Conservation (phyloP, 768 basidiomycete species). For the Infundibulicybe gibba region DNA sequence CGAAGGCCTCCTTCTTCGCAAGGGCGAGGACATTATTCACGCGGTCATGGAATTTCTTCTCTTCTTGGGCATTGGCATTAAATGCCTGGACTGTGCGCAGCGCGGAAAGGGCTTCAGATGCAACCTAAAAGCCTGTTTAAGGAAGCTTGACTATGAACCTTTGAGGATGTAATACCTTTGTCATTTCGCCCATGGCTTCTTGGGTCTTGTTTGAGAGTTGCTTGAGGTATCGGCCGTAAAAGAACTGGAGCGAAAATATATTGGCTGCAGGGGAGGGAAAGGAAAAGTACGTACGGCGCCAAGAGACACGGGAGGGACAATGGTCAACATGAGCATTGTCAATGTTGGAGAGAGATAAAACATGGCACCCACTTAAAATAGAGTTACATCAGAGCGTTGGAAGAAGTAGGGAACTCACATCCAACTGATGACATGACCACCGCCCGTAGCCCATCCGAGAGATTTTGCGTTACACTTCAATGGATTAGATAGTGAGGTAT, state of each 20-base stretch:
- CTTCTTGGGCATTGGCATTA: conserved; percentile 80
- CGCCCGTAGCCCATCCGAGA: conserved; percentile 79
- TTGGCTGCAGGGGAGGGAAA: background rate
- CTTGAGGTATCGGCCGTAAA: conserved; percentile 94
- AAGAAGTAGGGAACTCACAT: conserved; percentile 44
- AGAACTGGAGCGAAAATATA: conserved; percentile 52
- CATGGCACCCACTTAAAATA: conserved; percentile 81
- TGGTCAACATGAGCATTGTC: conserved; percentile 87
- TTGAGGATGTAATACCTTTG: conserved; percentile 48
- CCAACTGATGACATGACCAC: conserved; percentile 94
- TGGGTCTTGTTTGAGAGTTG: conserved; percentile 89
- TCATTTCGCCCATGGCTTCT: conserved; percentile 95
- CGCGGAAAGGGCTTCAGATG: conserved; percentile 86
- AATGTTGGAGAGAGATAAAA: conserved; percentile 87
- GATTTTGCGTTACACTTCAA: conserved; percentile 69
- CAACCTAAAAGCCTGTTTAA: conserved; percentile 45
- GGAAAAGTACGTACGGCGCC: conserved; percentile 57
- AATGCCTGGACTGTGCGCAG: conserved; percentile 89
- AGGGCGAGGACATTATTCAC: conserved; percentile 67
- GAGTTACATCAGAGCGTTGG: background rate
- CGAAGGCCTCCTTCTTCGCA: conserved; percentile 83
- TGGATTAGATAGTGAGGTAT: background rate
- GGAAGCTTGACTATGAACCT: background rate
- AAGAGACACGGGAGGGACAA: conserved; percentile 85
- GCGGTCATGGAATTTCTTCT: conserved; percentile 66